Base-by-base conservation (phyloP, 2,329 filamentous ascomycete genomes). In the Penicillium oxalicum region DNA sequence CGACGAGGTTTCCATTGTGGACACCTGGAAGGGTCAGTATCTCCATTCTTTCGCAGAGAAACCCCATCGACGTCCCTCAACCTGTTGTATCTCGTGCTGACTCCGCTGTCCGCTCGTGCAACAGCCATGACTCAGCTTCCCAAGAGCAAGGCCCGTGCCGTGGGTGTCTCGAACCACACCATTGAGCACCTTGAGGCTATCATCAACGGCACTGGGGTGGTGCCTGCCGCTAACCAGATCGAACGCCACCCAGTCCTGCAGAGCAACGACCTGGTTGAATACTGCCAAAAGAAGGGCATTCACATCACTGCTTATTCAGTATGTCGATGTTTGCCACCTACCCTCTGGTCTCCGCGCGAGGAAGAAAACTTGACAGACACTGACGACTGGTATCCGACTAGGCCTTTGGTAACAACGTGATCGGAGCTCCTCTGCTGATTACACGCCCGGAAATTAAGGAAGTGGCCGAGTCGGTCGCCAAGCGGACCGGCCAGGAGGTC, bases 161-260 rank as follows among this genome's bases (percentile, higher is more conserved):
- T 73, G 38, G 70, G 71, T 57, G 70, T 74, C 29, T 71, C 68
- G 47, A 72, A 72, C 64, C 68, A 70, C 59, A 68, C 56, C 37
- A 61, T 65, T 35, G 59, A 64, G 4, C 70, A 67, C 49, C 68
- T 83, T 59, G 74, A 83, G 60, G 71, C 73, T 43, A 62, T 83
- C 59, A 75, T 81, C 65, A 73, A 76, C 35, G 80, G 68, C 44
- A 70, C 67, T n/a, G 67, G 67, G 37, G 76, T 87, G 56, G 70
- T 81, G 1, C 83, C 83, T 1, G 80, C 80, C 2, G 77, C 78
- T 57, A 86, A 87, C 68, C 83, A 87, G 68, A 81, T 87, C 54
- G 83, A 87, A 64, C 81, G 81, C 44, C 82, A 87, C 64, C 82
- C 83, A 2, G 84, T 84, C 59, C 73, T 87, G 9, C 83, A 85